Evolutionary conservation across 768 basidiomycete genomes (phyloP), one percentile per base, ranked within the genome.

Genomic region (Pholiota molesta): DNA sequence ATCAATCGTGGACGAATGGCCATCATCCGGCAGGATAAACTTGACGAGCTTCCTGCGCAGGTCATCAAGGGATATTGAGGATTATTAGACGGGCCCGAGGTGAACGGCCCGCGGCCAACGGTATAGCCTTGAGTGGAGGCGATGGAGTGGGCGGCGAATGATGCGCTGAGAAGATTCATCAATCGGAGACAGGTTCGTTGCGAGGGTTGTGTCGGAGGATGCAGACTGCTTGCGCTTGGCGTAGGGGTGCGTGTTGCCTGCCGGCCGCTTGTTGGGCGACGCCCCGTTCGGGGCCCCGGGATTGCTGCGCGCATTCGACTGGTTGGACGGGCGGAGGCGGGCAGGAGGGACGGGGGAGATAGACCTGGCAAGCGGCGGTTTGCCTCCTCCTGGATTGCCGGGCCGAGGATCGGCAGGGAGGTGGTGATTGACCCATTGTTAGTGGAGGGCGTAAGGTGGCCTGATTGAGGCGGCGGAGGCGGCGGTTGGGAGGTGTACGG

Each of bases 1-100:
- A 70, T 96, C 89, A 62, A 99, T 86, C 0, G 90, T 89, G 59
- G 84, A 86, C 5, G 88, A 83, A 47, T 88, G 84, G 2, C 90
- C 88, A 68, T 94, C 94, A 11, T 95, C 95, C 1, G 89, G 89
- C 44, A 95, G 80, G 19, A 84, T 79, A 71, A 99, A 97, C 72
- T 95, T 98, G 69, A 99, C 89, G 21, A 93, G 78, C 73, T 92
- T 94, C 59, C 89, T 82, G 52, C 91, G 83, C 57, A 96, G 78
- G 63, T 96, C 93, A 23, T 71, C 69, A 14, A 68, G 64, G 39
- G 64, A 70, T 67, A 72, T 51, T 69, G 71, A 10, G 64, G 61
- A 19, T 59, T 65, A 33, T 49, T 52, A 6, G 81, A 77, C 0
- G 84, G 79, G 1, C 77, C 77, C 2, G 82, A 75, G 53, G 79